These are phyloP conservation scores for Pseudozyma thailandica DNA, from an alignment of 1,284 basidiomycete genomes.

Conservation along the genomic window DNA sequence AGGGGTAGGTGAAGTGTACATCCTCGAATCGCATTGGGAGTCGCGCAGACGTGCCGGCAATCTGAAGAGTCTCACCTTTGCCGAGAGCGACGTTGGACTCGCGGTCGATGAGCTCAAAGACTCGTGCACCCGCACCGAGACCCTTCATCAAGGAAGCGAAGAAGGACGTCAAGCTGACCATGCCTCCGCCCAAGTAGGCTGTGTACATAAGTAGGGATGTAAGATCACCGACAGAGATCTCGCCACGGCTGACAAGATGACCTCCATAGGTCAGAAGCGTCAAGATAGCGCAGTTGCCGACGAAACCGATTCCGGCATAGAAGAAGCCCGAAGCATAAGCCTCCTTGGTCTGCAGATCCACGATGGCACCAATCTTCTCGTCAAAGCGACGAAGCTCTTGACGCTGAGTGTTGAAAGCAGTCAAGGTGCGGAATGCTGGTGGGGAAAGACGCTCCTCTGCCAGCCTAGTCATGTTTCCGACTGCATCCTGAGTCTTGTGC, in stretches of 20 bases:
- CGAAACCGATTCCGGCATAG: slow-evolving; percentile 87
- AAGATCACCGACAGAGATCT: slow-evolving; percentile 75
- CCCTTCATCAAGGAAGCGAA: slow-evolving; percentile 74
- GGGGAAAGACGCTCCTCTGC: slow-evolving; percentile 88
- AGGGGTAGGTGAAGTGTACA: slow-evolving; percentile 69
- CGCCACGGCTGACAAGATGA: slow-evolving; percentile 84
- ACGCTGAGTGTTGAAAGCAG: slow-evolving; percentile 83
- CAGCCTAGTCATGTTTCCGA: slow-evolving; percentile 88
- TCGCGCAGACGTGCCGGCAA: slow-evolving; percentile 9
- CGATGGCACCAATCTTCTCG: slow-evolving; percentile 76
- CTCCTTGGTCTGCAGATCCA: slow-evolving; percentile 84
- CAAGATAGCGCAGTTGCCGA: slow-evolving; percentile 90
- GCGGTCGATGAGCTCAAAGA: slow-evolving; percentile 90
- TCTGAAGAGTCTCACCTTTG: slow-evolving; percentile 36
- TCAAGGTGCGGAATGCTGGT: slow-evolving; percentile 85
- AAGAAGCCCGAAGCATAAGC: slow-evolving; percentile 90
- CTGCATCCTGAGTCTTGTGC: slow-evolving; percentile 89
- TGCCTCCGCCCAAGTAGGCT: slow-evolving; percentile 80
- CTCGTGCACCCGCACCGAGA: slow-evolving; percentile 88
- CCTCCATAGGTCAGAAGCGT: slow-evolving; percentile 93
- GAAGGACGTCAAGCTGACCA: slow-evolving; percentile 69
- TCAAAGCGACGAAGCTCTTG: slow-evolving; percentile 75
- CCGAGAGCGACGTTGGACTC: slow-evolving; percentile 62
- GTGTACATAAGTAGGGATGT: slow-evolving; percentile 88
- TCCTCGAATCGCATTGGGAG: slow-evolving; percentile 68